A percentile compares a stretch with the other conserved stretches of the same genome.
Evolutionary conservation across 345 rosid species (phyloP).

Genomic region (Boechera divaricarpa): DNA sequence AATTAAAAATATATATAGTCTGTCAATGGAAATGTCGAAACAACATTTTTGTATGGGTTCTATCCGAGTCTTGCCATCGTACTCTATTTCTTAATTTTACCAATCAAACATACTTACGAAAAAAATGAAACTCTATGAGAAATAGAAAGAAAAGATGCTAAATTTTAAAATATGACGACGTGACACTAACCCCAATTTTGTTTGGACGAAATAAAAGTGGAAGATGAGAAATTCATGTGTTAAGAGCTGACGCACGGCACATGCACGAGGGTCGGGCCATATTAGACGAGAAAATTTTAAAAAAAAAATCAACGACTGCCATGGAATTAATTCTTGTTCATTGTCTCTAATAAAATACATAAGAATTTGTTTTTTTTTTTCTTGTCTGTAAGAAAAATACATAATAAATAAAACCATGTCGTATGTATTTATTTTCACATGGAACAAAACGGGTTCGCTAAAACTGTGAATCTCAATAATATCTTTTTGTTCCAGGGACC

Average conservation of each 20-base stretch:
- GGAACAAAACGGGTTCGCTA: slow-evolving; percentile 42
- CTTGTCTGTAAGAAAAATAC: not conserved
- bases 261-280: slow-evolving; percentile 46
- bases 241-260: slow-evolving; percentile 45
- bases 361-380: not conserved
- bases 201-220: slow-evolving; percentile 22
- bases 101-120: slow-evolving; percentile 16
- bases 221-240: slow-evolving; percentile 43
- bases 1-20: not conserved
- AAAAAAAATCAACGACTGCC: not conserved
- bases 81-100: slow-evolving; percentile 22
- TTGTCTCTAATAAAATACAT: not conserved
- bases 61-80: slow-evolving; percentile 15
- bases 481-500: slow-evolving; percentile 41
- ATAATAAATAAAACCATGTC: slow-evolving; percentile 22
- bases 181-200: slow-evolving; percentile 19
- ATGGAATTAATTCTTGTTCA: not conserved
- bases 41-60: not conserved
- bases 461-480: slow-evolving; percentile 43
- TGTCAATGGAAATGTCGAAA: slow-evolving; percentile 8
- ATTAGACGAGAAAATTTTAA: slow-evolving; percentile 27
- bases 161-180: not conserved
- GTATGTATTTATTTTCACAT: slow-evolving; percentile 40
- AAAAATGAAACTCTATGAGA: slow-evolving; percentile 2
- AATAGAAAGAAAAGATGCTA: slow-evolving; percentile 22